These are phyloP conservation scores for Torulaspora gathmanii DNA, from an alignment of 805 yeast species.

Conservation along the genomic window DNA sequence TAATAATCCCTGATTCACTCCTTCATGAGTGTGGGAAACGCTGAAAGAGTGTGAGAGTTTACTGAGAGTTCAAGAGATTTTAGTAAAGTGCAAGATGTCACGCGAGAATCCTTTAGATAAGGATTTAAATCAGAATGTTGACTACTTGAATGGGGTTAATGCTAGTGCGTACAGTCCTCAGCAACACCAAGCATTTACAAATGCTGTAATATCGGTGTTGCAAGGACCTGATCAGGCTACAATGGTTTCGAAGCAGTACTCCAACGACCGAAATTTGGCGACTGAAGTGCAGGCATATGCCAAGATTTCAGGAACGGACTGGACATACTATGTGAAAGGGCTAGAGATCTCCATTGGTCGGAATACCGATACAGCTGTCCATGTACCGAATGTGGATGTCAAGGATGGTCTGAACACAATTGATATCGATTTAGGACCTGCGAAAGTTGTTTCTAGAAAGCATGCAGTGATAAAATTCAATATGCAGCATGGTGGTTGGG, in stretches of 20 bases:
- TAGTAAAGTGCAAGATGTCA: slow-evolving; percentile 5
- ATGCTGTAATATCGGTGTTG: slow-evolving; percentile 68
- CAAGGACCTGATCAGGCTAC: slow-evolving; percentile 70
- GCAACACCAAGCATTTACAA: slow-evolving; percentile 51
- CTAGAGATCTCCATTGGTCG: slow-evolving; percentile 81
- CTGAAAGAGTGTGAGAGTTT: not conserved
- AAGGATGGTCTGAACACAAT: slow-evolving; percentile 34
- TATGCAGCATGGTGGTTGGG: slow-evolving; percentile 75
- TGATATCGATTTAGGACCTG: slow-evolving; percentile 89
- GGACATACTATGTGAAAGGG: slow-evolving; percentile 91
- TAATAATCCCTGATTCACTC: not conserved
- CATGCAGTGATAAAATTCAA: slow-evolving; percentile 86
- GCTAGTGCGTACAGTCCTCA: slow-evolving; percentile 20
- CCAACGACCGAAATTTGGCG: slow-evolving; percentile 63
- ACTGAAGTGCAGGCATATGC: slow-evolving; percentile 96
- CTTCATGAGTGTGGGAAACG: not conserved
- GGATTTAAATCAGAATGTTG: slow-evolving; percentile 1
- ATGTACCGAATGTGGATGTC: not conserved
- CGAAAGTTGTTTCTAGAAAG: slow-evolving; percentile 89
- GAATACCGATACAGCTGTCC: slow-evolving; percentile 45
- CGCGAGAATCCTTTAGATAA: slow-evolving; percentile 4
- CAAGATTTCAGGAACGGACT: slow-evolving; percentile 83
- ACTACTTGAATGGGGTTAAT: slow-evolving; percentile 6
- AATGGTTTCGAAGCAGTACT: slow-evolving; percentile 63
- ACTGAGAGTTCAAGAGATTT: not conserved